phyloP scores from a whole-genome alignment of 345 rosid genomes.

The Orychophragmus violaceus region DNA sequence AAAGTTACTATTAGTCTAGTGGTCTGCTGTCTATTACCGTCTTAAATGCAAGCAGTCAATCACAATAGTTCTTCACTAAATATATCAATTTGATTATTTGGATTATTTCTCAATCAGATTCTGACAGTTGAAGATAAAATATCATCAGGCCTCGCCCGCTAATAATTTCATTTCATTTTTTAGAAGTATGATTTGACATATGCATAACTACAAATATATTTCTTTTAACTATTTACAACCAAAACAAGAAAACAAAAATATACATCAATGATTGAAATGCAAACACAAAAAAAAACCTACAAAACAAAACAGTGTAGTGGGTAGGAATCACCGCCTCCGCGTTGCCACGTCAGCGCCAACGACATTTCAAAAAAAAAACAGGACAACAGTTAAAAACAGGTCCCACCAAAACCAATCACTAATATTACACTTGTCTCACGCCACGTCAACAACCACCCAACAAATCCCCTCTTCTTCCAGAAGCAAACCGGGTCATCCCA shows the following conservation, averaged over 20 bases:
- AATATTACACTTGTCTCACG: constrained; percentile 21
- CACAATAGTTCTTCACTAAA: not conserved
- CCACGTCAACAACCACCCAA: constrained; percentile 34
- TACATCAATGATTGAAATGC: not conserved
- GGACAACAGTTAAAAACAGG: not conserved
- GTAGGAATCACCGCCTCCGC: not conserved
- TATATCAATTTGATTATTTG: not conserved
- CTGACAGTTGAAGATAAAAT: no score
- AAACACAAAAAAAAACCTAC: not conserved
- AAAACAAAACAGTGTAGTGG: not conserved
- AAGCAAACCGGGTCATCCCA: constrained; percentile 51
- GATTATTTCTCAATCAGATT: no score
- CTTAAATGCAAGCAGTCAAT: no score
- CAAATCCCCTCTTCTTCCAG: constrained; percentile 55
- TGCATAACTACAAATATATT: not conserved
- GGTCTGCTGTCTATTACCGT: not conserved
- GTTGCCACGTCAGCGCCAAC: constrained; percentile 36
- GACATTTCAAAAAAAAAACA: constrained; percentile 9
- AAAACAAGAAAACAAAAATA: not conserved
- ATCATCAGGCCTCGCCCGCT: no score
- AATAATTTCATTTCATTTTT: not conserved
- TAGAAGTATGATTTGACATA: not conserved
- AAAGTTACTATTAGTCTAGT: not conserved
- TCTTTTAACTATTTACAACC: not conserved
- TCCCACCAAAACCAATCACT: constrained; percentile 25